These are phyloP conservation scores for Sutorius australiensis DNA, from an alignment of 768 basidiomycete genomes.

Conservation along the genomic window DNA sequence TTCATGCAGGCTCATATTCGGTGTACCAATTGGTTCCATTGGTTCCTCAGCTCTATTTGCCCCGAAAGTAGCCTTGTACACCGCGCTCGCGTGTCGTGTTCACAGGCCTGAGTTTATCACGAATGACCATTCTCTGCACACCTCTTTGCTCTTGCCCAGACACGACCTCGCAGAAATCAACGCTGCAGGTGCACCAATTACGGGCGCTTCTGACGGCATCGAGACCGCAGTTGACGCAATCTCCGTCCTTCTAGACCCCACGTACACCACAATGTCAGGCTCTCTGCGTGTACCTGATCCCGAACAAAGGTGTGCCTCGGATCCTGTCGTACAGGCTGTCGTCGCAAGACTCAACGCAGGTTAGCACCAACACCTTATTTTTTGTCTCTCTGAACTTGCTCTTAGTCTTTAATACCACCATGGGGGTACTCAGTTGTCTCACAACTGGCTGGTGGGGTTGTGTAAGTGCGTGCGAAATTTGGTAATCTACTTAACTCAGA, in stretches of 20 bases:
- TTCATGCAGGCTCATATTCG: conserved; percentile 45
- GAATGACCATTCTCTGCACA: not conserved
- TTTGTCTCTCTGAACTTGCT: conserved; percentile 1
- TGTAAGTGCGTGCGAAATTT: conserved; percentile 40
- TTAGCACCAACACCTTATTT: conserved; percentile 27
- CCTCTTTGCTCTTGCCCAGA: not conserved
- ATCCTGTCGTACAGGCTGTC: conserved; percentile 70
- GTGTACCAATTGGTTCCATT: conserved; percentile 52
- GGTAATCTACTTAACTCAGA: not conserved
- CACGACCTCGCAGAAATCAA: not conserved
- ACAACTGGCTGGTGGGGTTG: conserved; percentile 87
- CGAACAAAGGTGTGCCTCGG: conserved; percentile 48
- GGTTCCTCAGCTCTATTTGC: conserved; percentile 58
- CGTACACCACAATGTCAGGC: not conserved
- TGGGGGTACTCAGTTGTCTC: conserved; percentile 71
- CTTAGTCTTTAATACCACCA: conserved; percentile 57
- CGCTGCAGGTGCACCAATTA: not conserved
- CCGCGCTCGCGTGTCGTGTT: conserved; percentile 65
- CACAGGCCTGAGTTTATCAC: conserved; percentile 54
- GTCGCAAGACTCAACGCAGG: conserved; percentile 64
- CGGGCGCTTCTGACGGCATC: not conserved
- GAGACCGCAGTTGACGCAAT: not conserved
- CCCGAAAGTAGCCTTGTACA: conserved; percentile 71
- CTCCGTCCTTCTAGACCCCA: conserved; percentile 1
- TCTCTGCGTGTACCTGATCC: conserved; percentile 1